A percentile compares a stretch with the other conserved stretches of the same genome.
Evolutionary conservation across 73 alveolate genomes (phyloP).

Genomic region (Symbiodinium pilosum): DNA sequence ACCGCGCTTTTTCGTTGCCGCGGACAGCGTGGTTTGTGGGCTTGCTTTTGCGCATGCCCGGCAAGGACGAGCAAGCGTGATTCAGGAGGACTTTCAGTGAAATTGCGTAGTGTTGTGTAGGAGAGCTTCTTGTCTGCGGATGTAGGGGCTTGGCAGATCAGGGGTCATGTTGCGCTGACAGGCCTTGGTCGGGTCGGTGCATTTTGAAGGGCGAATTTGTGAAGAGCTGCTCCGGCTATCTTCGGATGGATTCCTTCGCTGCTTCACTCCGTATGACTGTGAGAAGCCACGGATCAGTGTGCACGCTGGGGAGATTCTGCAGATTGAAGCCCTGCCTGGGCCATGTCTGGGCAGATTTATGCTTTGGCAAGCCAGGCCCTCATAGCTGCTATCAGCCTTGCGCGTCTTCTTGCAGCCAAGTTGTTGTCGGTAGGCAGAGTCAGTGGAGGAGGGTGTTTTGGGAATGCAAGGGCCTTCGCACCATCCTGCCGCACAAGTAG

Average conservation of each 20-base stretch:
- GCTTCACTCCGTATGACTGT: constrained; percentile 90
- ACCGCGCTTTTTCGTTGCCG: constrained; percentile 79
- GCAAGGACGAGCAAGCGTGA: constrained; percentile 63
- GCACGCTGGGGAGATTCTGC: constrained; percentile 65
- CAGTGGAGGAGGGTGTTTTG: background rate
- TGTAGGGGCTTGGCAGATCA: background rate
- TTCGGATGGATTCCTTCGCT: constrained; percentile 67
- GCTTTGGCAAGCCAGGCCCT: constrained; percentile 45
- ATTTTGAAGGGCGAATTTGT: constrained; percentile 58
- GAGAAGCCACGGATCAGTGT: constrained; percentile 69
- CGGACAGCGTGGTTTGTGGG: constrained; percentile 73
- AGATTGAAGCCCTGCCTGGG: constrained; percentile 43
- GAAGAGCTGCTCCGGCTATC: constrained; percentile 70
- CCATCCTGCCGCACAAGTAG: too few species aligned
- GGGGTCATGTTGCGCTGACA: background rate
- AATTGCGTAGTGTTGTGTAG: background rate
- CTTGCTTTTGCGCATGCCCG: constrained; percentile 91
- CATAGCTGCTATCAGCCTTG: background rate
- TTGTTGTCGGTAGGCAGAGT: background rate
- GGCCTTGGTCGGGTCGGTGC: constrained; percentile 53
- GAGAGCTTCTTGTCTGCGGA: too few species aligned
- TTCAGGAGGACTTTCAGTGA: constrained; percentile 38
- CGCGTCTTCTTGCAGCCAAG: background rate
- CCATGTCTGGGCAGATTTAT: constrained; percentile 51
- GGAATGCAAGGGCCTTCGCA: too few species aligned